Base-by-base conservation (phyloP, 495 filamentous ascomycete species). In the Entonaema liquescens region DNA sequence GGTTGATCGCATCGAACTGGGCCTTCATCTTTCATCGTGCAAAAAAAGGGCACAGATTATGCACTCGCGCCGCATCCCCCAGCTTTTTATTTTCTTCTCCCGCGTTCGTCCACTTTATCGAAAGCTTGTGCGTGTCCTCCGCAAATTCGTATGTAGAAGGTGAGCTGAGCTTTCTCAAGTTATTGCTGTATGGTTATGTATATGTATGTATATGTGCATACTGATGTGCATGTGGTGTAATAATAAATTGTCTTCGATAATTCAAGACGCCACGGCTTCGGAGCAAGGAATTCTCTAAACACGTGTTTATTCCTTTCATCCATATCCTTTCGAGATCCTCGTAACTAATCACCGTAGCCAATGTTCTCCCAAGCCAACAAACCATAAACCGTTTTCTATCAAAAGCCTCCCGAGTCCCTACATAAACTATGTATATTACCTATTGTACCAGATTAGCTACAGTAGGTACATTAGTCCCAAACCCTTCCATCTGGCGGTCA, bases 1-100 rank as follows among this genome's bases (percentile, higher is more conserved):
- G 29, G 29, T 31, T 31, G 29, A 31, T 31, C 29, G 29, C n/a
- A n/a, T n/a, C n/a, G n/a, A n/a, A n/a, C n/a, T n/a, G n/a, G n/a
- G n/a, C n/a, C n/a, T n/a, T n/a, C n/a, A n/a, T n/a, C n/a, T n/a
- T n/a, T n/a, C 36, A n/a, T 38, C 36, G 36, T 38, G 36, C 6
- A 38, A 38, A n/a, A n/a, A n/a, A n/a, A n/a, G n/a, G 36, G 36
- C n/a, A 38, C 3, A 17, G 36, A 40, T 40, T 40, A n/a, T 40
- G 36, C 36, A 40, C n/a, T n/a, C n/a, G n/a, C n/a, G n/a, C n/a
- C n/a, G n/a, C 36, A 40, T n/a, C 40, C 40, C 40, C 17, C 12
- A 44, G 40, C 40, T 44, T 44, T 44, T n/a, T n/a, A n/a, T n/a
- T n/a, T n/a, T n/a, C n/a, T n/a, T 44, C 40, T n/a, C 17, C 40